Conservation (phyloP, 306 rosid genomes). For the Lathyrus aphaca region DNA sequence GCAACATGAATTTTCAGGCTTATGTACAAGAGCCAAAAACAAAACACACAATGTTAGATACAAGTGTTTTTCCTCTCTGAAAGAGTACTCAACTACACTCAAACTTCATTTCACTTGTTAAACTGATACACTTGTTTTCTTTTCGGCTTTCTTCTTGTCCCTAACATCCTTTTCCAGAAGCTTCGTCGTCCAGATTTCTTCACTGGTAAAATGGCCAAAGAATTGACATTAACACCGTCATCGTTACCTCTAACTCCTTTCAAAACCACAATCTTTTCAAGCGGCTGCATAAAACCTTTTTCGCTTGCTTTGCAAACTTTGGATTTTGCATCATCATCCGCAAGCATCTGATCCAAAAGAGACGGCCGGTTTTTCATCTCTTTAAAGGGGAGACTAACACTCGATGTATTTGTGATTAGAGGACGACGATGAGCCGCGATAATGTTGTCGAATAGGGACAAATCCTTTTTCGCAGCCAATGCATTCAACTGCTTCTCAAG, state of each 20-base stretch:
- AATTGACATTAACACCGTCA: slow-evolving; percentile 42
- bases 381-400: slow-evolving; percentile 38
- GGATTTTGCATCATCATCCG: slow-evolving; percentile 58
- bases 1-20: not conserved
- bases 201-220: slow-evolving; percentile 69
- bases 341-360: slow-evolving; percentile 74
- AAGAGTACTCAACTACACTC: slow-evolving; percentile 21
- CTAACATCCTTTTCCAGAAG: slow-evolving; percentile 66
- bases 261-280: slow-evolving; percentile 49
- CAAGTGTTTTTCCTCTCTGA: not conserved
- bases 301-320: slow-evolving; percentile 44
- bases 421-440: slow-evolving; percentile 44
- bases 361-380: slow-evolving; percentile 54
- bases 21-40: not conserved
- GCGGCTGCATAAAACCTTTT: slow-evolving; percentile 35
- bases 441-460: slow-evolving; percentile 62
- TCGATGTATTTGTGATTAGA: slow-evolving; percentile 25
- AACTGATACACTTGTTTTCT: slow-evolving; percentile 46
- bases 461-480: slow-evolving; percentile 70
- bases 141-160: slow-evolving; percentile 71
- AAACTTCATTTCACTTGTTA: slow-evolving; percentile 42
- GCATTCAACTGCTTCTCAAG: slow-evolving; percentile 95
- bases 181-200: slow-evolving; percentile 55
- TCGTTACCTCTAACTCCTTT: slow-evolving; percentile 43
- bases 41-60: not conserved